Conservation (phyloP, 768 basidiomycete genomes). For the Cyclocybe aegerita region DNA sequence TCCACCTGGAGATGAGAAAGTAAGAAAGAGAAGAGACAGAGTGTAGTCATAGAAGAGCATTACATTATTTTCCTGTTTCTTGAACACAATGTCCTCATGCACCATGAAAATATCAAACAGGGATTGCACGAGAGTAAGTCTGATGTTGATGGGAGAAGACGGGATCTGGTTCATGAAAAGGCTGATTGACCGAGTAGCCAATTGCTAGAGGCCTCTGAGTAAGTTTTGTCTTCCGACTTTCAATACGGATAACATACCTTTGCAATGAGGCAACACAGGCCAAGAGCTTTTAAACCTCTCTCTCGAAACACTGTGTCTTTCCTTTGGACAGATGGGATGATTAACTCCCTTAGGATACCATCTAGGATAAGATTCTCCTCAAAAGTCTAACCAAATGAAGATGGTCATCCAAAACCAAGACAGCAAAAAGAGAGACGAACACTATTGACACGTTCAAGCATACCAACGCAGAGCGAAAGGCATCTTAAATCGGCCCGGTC, state of each 20-base stretch:
- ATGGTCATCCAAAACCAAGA: background rate
- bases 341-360: conserved; percentile 74
- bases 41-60: background rate
- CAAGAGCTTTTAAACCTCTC: conserved; percentile 67
- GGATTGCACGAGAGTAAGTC: conserved; percentile 70
- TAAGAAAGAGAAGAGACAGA: background rate
- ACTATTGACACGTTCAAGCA: conserved; percentile 84
- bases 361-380: conserved; percentile 72
- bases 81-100: conserved; percentile 60
- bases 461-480: conserved; percentile 72
- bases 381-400: conserved; percentile 44
- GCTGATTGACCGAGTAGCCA: conserved; percentile 44
- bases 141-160: conserved; percentile 60
- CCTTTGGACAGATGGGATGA: conserved; percentile 80
- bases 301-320: conserved; percentile 69
- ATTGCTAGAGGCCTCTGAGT: conserved; percentile 18
- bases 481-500: conserved; percentile 75
- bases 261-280: conserved; percentile 76
- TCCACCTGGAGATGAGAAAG: conserved; percentile 14
- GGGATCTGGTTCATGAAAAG: conserved; percentile 66
- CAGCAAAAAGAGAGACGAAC: conserved; percentile 41
- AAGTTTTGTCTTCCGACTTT: background rate
- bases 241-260: conserved; percentile 35
- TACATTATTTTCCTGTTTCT: conserved; percentile 27
- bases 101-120: conserved; percentile 88